Evolutionary conservation across 1,139 yeast genomes (phyloP), one percentile per base, ranked within the genome.

Genomic region (Hanseniaspora uvarum): DNA sequence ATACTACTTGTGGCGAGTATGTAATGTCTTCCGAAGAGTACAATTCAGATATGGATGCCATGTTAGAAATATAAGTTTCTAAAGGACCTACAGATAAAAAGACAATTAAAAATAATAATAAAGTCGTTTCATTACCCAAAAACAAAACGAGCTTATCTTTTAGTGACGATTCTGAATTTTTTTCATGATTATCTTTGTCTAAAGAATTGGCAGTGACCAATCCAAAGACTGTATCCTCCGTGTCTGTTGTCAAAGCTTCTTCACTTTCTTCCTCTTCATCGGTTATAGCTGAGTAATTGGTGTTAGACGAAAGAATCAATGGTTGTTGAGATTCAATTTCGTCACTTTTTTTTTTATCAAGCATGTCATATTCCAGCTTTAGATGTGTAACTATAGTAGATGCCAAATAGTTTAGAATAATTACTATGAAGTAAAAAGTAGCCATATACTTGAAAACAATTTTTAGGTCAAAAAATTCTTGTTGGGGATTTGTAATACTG

Each of bases 51-150:
- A 79, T 75, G 33, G 79, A 81, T 48, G 94, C 95, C 73, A 92
- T 76, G 63, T 89, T 86, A 57, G 89, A 86, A 59, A 87, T 80
- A 67, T 80, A 88, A 72, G 88, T 81, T 63, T 92, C 98, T 58
- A 87, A 70, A 0, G 96, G 95, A 0, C 97, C 98, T 26, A 87
- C 71, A 36, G 83, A 75, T 38, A 86, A 69, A 31, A 88, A 73
- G 57, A 88, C 75, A 8, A 89, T 77, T 3, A 75, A 59, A 38
- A 85, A 72, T 24, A 87, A 68, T 2, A 82, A 59, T 75, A 87
- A 83, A 47, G 88, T 80, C 3, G 84, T 75, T 36, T 75, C 75
- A 62, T 85, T 92, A 24, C 66, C 67, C 47, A 48, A 86, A 65
- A 60, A 89, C 86, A 8, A 61, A 63, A 16, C 64, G 59, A 62